Evolutionary conservation across 305 asterid species (phyloP), one percentile per base, ranked within the genome.

Genomic region (Solanum hybrid): DNA sequence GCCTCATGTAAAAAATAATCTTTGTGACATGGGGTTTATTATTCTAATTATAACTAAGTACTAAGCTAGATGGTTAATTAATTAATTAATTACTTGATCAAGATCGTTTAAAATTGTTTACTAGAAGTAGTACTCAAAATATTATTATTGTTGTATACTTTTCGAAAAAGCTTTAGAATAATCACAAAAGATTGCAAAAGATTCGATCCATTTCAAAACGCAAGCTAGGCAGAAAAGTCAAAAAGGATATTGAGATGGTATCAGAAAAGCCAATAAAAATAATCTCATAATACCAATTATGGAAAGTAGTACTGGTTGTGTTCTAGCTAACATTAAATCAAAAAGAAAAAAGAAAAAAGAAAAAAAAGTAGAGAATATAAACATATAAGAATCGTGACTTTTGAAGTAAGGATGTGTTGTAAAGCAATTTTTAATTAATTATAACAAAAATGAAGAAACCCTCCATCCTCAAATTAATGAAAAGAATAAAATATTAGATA

Each of bases 381-480:
- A 42, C 37, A 42, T 18, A 42, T 5, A 42, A 42, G 39, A 42
- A 42, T 1, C 4, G 28, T 33, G 84, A 90, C 91, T 93, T 91
- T 90, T 88, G 92, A 92, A 91, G 93, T 91, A 89, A 87, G 92
- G 28, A 89, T 89, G 93, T 14, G 91, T 80, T 92, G 94, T 91
- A 90, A 93, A 93, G 93, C 87, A 75, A 80, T 37, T 35, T 40
- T 35, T 35, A 35, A 35, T 35, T 51, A 57, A 75, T 75, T 28
- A 74, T 90, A 87, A 86, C n/a, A 75, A 75, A 42, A 42, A 81
- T 29, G 71, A 64, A 87, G 81, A 67, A 85, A 40, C 39, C 84
- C 87, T 42, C 37, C 71, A 42, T 29, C 71, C 26, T 83, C 29
- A 90, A 90, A 77, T 78, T 35, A 81, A 89, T 33, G 35, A 51